A percentile compares a stretch with the other conserved stretches of the same genome.
Evolutionary conservation across 2,329 filamentous ascomycete genomes (phyloP).

Genomic region (Nigrospora osmanthi): DNA sequence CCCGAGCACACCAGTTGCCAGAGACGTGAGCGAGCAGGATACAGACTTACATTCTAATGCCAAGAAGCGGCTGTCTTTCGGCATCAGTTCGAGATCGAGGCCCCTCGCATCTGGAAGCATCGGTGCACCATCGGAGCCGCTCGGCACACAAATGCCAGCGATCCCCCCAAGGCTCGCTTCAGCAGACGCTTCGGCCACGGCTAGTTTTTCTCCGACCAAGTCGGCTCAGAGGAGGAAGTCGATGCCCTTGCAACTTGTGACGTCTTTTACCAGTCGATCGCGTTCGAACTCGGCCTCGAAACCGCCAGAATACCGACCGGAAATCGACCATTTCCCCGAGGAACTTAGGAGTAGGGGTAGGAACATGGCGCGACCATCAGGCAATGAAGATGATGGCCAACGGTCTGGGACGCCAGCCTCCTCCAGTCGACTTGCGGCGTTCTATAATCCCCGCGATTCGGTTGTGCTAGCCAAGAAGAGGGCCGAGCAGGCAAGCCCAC

Average conservation of each 20-base stretch:
- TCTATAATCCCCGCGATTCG: background rate
- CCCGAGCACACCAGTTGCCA: slow-evolving; percentile 3
- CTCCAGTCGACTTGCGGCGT: too few species aligned
- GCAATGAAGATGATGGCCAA: background rate
- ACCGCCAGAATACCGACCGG: slow-evolving; percentile 1
- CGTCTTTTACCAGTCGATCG: background rate
- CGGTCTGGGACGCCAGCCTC: too few species aligned
- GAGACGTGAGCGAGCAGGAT: background rate
- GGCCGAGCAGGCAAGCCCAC: too few species aligned
- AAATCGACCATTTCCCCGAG: slow-evolving; percentile 11
- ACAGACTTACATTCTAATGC: background rate
- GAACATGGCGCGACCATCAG: background rate
- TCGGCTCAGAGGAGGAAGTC: slow-evolving; percentile 6
- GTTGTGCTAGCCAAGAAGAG: background rate
- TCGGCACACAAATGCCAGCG: too few species aligned
- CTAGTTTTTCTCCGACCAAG: background rate
- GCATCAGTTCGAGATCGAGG: slow-evolving; percentile 12
- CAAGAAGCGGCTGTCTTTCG: slow-evolving; percentile 14
- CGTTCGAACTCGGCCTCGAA: background rate
- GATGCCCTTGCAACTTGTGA: background rate
- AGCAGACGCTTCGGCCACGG: background rate
- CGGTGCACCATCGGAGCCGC: background rate
- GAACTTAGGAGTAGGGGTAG: slow-evolving; percentile 5
- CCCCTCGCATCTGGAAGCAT: slow-evolving; percentile 6
- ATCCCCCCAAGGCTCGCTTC: too few species aligned